Evolutionary conservation across 805 yeast species (phyloP).

Genomic region (Metschnikowia orientalis): DNA sequence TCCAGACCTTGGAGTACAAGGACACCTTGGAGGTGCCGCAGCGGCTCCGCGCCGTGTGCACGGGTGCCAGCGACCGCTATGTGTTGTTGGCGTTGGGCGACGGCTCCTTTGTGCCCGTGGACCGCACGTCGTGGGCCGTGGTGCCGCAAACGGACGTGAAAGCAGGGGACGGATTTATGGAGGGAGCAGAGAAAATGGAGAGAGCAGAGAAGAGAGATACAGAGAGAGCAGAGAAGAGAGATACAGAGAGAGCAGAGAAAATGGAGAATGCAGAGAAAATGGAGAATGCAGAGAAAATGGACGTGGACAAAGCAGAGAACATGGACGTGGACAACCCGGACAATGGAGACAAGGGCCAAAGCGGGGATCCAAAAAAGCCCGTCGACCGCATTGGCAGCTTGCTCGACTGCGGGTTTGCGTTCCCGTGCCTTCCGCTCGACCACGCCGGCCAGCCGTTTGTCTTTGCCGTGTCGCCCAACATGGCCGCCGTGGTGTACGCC

Average conservation of each 20-base stretch:
- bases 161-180: too few relatives aligned
- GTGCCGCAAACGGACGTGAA: conserved; percentile 7
- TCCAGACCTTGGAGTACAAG: conserved; percentile 19
- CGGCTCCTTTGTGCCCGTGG: conserved; percentile 45
- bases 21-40: conserved; percentile 28
- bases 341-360: not conserved
- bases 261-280: too few relatives aligned
- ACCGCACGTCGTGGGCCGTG: conserved; percentile 31
- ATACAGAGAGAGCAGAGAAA: too few relatives aligned
- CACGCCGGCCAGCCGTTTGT: conserved; percentile 16
- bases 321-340: too few relatives aligned
- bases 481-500: conserved; percentile 38
- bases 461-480: conserved; percentile 47
- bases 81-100: conserved; percentile 37
- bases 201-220: too few relatives aligned
- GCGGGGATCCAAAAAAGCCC: conserved; percentile 14
- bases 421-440: conserved; percentile 33
- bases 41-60: conserved; percentile 25
- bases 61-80: conserved; percentile 37
- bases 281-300: too few relatives aligned
- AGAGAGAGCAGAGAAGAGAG: too few relatives aligned
- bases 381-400: conserved; percentile 38
- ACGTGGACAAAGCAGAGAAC: too few relatives aligned
- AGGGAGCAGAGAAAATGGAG: too few relatives aligned
- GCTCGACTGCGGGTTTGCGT: conserved; percentile 52